Evolutionary conservation across 805 yeast genomes (phyloP).

Genomic region (Myxozyma neglecta): DNA sequence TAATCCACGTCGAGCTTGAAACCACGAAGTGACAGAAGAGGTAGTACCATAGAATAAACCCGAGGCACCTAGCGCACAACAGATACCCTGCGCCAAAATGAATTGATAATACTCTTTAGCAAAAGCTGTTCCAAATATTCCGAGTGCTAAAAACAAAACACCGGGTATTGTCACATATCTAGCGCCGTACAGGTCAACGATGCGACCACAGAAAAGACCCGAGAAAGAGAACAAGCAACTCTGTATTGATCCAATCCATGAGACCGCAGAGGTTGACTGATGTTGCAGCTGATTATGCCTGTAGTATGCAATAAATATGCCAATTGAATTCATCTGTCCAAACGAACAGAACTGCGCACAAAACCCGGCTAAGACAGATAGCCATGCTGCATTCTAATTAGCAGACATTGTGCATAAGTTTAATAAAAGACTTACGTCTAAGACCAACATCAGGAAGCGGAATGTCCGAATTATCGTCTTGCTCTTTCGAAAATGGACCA

Average conservation of each 20-base stretch:
- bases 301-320: slow-evolving; percentile 27
- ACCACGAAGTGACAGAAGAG: slow-evolving; percentile 50
- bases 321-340: slow-evolving; percentile 47
- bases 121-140: slow-evolving; percentile 39
- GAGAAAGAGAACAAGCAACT: slow-evolving; percentile 16
- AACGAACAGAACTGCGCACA: slow-evolving; percentile 58
- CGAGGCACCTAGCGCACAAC: slow-evolving; percentile 49
- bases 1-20: slow-evolving; percentile 46
- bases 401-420: background rate
- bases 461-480: background rate
- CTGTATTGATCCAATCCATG: slow-evolving; percentile 31
- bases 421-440: slow-evolving; percentile 4
- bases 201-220: slow-evolving; percentile 27
- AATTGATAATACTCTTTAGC: slow-evolving; percentile 53
- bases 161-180: slow-evolving; percentile 34
- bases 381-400: slow-evolving; percentile 42
- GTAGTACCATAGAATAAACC: slow-evolving; percentile 48
- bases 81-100: slow-evolving; percentile 53
- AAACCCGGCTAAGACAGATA: slow-evolving; percentile 55
- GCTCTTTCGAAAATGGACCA: slow-evolving; percentile 10
- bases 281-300: slow-evolving; percentile 21
- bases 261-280: slow-evolving; percentile 18
- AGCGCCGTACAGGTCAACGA: slow-evolving; percentile 31
- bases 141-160: slow-evolving; percentile 31
- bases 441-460: slow-evolving; percentile 19